Evolutionary conservation across 2,329 filamentous ascomycete genomes (phyloP).

Genomic region (Dendryphion nanum): DNA sequence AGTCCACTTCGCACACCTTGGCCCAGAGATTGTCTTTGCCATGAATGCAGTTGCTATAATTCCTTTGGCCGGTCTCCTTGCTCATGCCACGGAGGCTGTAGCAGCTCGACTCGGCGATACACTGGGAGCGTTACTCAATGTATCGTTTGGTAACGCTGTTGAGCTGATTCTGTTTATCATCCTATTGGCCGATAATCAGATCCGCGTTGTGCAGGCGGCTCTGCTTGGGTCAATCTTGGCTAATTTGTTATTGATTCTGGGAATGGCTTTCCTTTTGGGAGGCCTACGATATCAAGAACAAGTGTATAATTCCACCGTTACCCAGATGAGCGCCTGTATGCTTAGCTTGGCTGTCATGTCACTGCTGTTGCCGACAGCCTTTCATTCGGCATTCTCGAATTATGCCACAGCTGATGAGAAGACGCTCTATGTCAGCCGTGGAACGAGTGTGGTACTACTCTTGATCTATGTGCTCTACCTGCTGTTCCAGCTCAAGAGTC

Average conservation of each 20-base stretch:
- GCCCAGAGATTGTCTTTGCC: slow-evolving; percentile 47
- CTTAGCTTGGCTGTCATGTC: slow-evolving; percentile 89
- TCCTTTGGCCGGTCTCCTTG: slow-evolving; percentile 49
- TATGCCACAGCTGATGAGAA: slow-evolving; percentile 61
- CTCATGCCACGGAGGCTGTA: slow-evolving; percentile 51
- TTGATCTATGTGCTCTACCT: slow-evolving; percentile 82
- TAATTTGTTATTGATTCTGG: slow-evolving; percentile 83
- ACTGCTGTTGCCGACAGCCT: slow-evolving; percentile 84
- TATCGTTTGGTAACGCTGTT: slow-evolving; percentile 54
- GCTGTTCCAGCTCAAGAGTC: slow-evolving; percentile 87
- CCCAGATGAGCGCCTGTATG: slow-evolving; percentile 92
- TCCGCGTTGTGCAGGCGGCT: slow-evolving; percentile 88
- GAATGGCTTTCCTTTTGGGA: slow-evolving; percentile 87
- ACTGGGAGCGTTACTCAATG: slow-evolving; percentile 50
- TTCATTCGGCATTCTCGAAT: slow-evolving; percentile 80
- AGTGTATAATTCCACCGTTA: slow-evolving; percentile 93
- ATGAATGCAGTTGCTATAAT: slow-evolving; percentile 54
- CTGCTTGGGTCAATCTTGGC: slow-evolving; percentile 85
- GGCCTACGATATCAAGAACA: slow-evolving; percentile 86
- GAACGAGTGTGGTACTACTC: slow-evolving; percentile 82
- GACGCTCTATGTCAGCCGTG: slow-evolving; percentile 82
- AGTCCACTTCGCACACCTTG: slow-evolving; percentile 49
- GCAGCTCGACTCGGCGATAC: slow-evolving; percentile 49
- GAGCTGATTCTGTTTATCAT: slow-evolving; percentile 53
- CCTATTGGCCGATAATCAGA: slow-evolving; percentile 61